These are phyloP conservation scores for Suillus ampliporus DNA, from an alignment of 768 basidiomycete genomes.

Conservation along the genomic window DNA sequence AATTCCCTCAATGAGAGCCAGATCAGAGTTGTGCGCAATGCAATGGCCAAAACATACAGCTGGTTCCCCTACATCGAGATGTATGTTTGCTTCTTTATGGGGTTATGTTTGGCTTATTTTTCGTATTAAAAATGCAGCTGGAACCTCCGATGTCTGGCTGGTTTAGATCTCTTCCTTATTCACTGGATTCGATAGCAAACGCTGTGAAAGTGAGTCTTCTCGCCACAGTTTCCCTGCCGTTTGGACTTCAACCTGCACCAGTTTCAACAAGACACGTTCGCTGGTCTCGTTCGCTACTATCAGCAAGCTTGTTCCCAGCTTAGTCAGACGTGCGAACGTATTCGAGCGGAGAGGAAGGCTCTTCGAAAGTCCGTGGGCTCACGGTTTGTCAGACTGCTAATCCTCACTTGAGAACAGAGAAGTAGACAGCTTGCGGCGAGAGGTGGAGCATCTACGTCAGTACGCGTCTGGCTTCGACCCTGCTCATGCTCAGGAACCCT, in stretches of 20 bases:
- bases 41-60: conserved; percentile 63
- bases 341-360: conserved; percentile 45
- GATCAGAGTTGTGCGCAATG: conserved; percentile 81
- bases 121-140: conserved; percentile 54
- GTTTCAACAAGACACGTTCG: conserved; percentile 84
- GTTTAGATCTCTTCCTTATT: conserved; percentile 69
- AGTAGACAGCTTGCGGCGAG: conserved; percentile 51
- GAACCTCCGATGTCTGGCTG: conserved; percentile 82
- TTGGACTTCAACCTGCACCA: conserved; percentile 32
- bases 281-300: conserved; percentile 68
- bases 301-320: conserved; percentile 59
- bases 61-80: conserved; percentile 76
- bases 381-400: conserved; percentile 11
- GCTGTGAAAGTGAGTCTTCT: conserved; percentile 61
- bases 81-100: conserved; percentile 43
- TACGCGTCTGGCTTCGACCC: conserved; percentile 31
- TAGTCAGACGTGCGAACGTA: conserved; percentile 36
- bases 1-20: conserved; percentile 49
- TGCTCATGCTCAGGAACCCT: conserved; percentile 37
- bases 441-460: conserved; percentile 55
- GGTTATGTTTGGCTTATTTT: conserved; percentile 5
- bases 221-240: neutral
- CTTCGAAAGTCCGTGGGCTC: conserved; percentile 57
- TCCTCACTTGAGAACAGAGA: conserved; percentile 41
- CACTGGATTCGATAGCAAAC: conserved; percentile 67